Evolutionary conservation across 805 yeast genomes (phyloP).

Genomic region (Candida andamanensis): DNA sequence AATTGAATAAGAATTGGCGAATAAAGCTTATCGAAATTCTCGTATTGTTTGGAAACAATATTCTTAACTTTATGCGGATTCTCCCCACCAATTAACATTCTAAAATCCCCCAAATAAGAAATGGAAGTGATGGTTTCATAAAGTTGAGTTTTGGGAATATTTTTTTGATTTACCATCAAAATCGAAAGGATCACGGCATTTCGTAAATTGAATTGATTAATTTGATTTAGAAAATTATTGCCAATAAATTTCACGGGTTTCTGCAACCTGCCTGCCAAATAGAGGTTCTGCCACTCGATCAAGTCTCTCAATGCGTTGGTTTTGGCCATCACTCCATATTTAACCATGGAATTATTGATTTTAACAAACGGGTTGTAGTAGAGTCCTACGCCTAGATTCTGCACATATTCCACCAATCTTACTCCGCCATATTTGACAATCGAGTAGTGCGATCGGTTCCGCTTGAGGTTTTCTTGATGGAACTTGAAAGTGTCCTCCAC

Average conservation of each 20-base stretch:
- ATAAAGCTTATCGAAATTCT: slow-evolving; percentile 66
- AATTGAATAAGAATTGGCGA: slow-evolving; percentile 37
- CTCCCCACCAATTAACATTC: slow-evolving; percentile 84
- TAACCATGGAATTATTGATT: slow-evolving; percentile 48
- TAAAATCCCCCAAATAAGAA: slow-evolving; percentile 86
- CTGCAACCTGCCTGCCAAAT: slow-evolving; percentile 88
- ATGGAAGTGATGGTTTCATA: slow-evolving; percentile 73
- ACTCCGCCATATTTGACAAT: slow-evolving; percentile 57
- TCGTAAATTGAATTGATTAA: slow-evolving; percentile 71
- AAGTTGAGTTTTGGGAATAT: slow-evolving; percentile 57
- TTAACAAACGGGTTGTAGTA: slow-evolving; percentile 89
- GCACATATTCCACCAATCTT: slow-evolving; percentile 15
- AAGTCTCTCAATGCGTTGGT: slow-evolving; percentile 61
- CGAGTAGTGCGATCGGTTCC: slow-evolving; percentile 76
- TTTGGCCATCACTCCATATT: slow-evolving; percentile 81
- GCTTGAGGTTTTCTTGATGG: slow-evolving; percentile 67
- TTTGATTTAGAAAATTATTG: slow-evolving; percentile 54
- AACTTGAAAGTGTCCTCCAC: slow-evolving; percentile 72
- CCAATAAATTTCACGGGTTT: slow-evolving; percentile 72
- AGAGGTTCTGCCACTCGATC: slow-evolving; percentile 78
- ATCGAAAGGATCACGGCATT: slow-evolving; percentile 72
- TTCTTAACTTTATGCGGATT: slow-evolving; percentile 84
- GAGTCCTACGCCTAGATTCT: slow-evolving; percentile 48
- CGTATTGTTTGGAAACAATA: slow-evolving; percentile 74
- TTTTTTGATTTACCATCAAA: slow-evolving; percentile 34